A percentile compares a stretch with the other conserved stretches of the same genome.
Conservation (phyloP, 2,329 filamentous ascomycete genomes). For the Aspergillus sp. region DNA sequence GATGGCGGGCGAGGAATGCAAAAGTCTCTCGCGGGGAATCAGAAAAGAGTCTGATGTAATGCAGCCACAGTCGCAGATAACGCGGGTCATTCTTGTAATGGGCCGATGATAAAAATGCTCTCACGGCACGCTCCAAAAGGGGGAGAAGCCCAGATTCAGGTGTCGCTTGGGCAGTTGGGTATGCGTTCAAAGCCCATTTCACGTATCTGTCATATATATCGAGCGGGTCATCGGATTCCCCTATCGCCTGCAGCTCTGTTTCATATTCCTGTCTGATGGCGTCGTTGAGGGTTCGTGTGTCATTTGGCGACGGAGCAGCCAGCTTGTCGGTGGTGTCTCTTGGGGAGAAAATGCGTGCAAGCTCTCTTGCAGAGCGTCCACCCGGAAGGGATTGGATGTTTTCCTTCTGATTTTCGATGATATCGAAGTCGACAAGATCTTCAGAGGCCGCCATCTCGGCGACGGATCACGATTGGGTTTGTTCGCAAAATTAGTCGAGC, state of each 20-base stretch:
- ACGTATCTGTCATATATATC: conserved; percentile 96
- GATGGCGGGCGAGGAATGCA: conserved; percentile 82
- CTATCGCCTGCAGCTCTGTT: conserved; percentile 69
- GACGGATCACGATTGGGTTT: conserved; percentile 28
- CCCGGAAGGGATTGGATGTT: conserved; percentile 93
- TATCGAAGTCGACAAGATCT: conserved; percentile 63
- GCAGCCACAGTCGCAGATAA: conserved; percentile 89
- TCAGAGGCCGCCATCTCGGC: conserved; percentile 36
- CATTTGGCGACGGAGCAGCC: conserved; percentile 61
- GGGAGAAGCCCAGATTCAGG: conserved; percentile 84
- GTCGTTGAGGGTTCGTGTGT: conserved; percentile 74
- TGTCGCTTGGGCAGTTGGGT: conserved; percentile 89
- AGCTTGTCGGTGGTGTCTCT: conserved; percentile 46
- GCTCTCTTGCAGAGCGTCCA: conserved; percentile 81
- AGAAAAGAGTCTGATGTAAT: conserved; percentile 89
- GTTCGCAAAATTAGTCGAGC: conserved; percentile 24
- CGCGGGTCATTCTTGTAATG: conserved; percentile 95
- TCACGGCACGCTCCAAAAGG: conserved; percentile 88
- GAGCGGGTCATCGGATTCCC: conserved; percentile 89
- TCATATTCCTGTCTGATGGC: conserved; percentile 80
- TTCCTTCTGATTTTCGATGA: conserved; percentile 96
- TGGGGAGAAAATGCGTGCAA: conserved; percentile 66
- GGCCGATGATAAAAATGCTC: conserved; percentile 73
- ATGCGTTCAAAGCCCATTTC: conserved; percentile 92
- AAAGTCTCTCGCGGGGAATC: conserved; percentile 92